Evolutionary conservation across 2,329 filamentous ascomycete species (phyloP).

Genomic region (Fusarium sacchari): DNA sequence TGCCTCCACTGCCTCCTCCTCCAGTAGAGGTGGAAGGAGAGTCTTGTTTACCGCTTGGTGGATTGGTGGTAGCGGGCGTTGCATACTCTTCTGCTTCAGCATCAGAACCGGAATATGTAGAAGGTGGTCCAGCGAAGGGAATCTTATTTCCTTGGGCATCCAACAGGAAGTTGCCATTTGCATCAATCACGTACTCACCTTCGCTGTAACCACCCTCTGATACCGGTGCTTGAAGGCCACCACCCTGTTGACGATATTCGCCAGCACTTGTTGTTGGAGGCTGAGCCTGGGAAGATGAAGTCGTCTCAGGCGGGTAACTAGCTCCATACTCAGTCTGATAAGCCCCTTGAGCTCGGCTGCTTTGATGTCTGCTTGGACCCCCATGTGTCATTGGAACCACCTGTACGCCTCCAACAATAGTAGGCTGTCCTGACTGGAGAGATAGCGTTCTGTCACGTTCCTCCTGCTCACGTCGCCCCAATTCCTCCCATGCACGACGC

Average conservation of each 20-base stretch:
- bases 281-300: constrained; percentile 56
- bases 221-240: constrained; percentile 39
- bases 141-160: constrained; percentile 71
- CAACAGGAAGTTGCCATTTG: constrained; percentile 67
- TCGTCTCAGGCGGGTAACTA: constrained; percentile 50
- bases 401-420: constrained; percentile 90
- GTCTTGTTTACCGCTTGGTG: constrained; percentile 50
- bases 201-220: constrained; percentile 74
- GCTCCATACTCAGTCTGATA: constrained; percentile 47
- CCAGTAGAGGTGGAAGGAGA: constrained; percentile 45
- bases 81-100: constrained; percentile 67
- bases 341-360: constrained; percentile 51
- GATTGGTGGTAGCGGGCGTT: constrained; percentile 58
- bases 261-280: constrained; percentile 44
- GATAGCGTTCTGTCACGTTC: constrained; percentile 87
- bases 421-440: constrained; percentile 88
- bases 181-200: constrained; percentile 76
- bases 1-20: constrained; percentile 53
- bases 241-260: constrained; percentile 42
- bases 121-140: constrained; percentile 58
- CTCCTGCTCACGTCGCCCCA: constrained; percentile 91
- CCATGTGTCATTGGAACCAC: constrained; percentile 92
- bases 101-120: constrained; percentile 61
- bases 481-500: constrained; percentile 94
- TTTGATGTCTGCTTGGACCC: constrained; percentile 65